A percentile compares a stretch with the other conserved stretches of the same genome.
phyloP scores from a whole-genome alignment of 106 monocot species.

The Dendrobium chrysotoxum region DNA sequence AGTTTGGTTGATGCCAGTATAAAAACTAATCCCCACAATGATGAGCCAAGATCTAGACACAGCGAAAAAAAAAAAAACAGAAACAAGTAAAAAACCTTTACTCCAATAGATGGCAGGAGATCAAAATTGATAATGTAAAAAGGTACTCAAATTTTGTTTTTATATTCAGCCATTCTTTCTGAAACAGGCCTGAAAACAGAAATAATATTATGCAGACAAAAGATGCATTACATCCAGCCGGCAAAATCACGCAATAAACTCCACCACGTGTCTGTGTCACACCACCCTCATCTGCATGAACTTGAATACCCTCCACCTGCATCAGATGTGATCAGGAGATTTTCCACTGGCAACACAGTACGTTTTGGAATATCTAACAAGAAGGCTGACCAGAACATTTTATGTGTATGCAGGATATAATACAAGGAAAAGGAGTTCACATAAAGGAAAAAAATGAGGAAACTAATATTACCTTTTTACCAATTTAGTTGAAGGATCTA shows the following conservation, averaged over 20 bases:
- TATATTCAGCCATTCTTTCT: neutral
- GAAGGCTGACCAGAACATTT: neutral
- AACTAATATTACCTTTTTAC: neutral
- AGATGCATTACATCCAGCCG: constrained; percentile 86
- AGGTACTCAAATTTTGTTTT: neutral
- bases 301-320: constrained; percentile 90
- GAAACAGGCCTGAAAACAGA: constrained; percentile 4
- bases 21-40: constrained; percentile 97
- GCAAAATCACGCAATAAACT: constrained; percentile 91
- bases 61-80: neutral
- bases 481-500: neutral
- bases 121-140: neutral
- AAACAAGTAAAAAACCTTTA: neutral
- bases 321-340: neutral
- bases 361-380: neutral
- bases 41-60: constrained; percentile 83
- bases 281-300: constrained; percentile 90
- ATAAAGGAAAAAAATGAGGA: neutral
- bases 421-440: neutral
- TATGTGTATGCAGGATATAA: neutral
- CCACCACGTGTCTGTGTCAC: constrained; percentile 81
- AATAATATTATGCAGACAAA: constrained; percentile 4
- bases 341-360: neutral
- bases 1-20: constrained; percentile 63
- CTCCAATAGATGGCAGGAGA: neutral